A percentile compares a stretch with the other conserved stretches of the same genome.
Evolutionary conservation across 2,329 filamentous ascomycete genomes (phyloP).

Genomic region (Alternaria longipes): DNA sequence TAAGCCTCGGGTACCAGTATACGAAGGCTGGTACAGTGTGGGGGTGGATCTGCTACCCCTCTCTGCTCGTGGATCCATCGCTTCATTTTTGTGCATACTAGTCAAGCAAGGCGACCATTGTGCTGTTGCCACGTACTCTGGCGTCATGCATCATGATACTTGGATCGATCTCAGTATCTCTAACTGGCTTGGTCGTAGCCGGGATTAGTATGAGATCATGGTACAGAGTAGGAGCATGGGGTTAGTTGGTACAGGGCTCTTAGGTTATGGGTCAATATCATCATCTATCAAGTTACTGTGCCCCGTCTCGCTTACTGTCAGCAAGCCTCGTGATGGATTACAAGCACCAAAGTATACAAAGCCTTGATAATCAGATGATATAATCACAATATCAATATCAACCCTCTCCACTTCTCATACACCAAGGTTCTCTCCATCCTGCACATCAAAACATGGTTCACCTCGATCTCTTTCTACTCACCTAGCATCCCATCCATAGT

Average conservation of each 20-base stretch:
- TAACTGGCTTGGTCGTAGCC: background rate
- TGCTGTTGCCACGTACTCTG: constrained; percentile 1
- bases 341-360: no score
- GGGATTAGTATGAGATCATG: background rate
- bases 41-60: background rate
- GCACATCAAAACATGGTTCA: no score
- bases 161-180: background rate
- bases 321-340: no score
- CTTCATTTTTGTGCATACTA: constrained; percentile 3
- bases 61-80: background rate
- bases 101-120: background rate
- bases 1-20: background rate
- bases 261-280: background rate
- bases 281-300: background rate
- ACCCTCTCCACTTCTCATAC: no score
- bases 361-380: no score
- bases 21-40: background rate
- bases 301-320: background rate
- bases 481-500: background rate
- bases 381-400: no score
- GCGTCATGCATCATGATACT: background rate
- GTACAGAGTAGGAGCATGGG: background rate
- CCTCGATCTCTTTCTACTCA: background rate
- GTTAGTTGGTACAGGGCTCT: background rate
- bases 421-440: no score